Percentiles rank a stretch among this genome's conserved stretches.
phyloP scores from a whole-genome alignment of 1,284 basidiomycete species.

The Leccinum fallax region DNA sequence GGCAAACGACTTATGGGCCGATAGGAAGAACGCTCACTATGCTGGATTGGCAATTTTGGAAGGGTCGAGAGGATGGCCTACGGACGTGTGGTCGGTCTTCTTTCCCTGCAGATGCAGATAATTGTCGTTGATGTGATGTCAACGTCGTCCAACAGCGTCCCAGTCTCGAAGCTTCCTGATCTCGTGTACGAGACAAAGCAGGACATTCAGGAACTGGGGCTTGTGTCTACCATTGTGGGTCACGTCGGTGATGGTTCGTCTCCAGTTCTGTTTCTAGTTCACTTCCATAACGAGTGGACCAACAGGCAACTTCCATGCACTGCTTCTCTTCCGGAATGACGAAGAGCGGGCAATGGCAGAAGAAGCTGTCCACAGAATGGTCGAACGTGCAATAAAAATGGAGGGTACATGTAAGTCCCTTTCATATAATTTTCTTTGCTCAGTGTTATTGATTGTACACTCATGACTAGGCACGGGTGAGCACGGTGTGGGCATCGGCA shows the following conservation, averaged over 20 bases:
- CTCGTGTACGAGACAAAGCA: constrained; percentile 77
- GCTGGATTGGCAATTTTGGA: constrained; percentile 68
- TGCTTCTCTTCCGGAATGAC: constrained; percentile 64
- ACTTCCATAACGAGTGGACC: neutral
- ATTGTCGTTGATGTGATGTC: constrained; percentile 1
- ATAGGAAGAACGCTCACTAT: constrained; percentile 84
- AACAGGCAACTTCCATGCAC: constrained; percentile 57
- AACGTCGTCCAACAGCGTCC: constrained; percentile 54
- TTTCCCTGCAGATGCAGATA: neutral
- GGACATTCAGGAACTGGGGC: constrained; percentile 62
- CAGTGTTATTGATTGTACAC: neutral
- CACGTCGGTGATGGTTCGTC: constrained; percentile 84
- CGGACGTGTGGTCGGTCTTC: constrained; percentile 78
- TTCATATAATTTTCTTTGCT: neutral
- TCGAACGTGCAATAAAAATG: constrained; percentile 69
- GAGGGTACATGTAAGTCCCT: constrained; percentile 70
- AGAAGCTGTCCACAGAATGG: constrained; percentile 66
- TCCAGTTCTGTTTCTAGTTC: constrained; percentile 9
- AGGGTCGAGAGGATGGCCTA: constrained; percentile 71
- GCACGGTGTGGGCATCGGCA: constrained; percentile 89
- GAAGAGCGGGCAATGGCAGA: constrained; percentile 56
- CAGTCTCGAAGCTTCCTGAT: constrained; percentile 76
- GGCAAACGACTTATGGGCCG: constrained; percentile 80
- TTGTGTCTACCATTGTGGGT: constrained; percentile 71
- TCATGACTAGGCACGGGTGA: constrained; percentile 71